Base-by-base conservation (phyloP, 768 basidiomycete species). In the Tylopilus balloui region DNA sequence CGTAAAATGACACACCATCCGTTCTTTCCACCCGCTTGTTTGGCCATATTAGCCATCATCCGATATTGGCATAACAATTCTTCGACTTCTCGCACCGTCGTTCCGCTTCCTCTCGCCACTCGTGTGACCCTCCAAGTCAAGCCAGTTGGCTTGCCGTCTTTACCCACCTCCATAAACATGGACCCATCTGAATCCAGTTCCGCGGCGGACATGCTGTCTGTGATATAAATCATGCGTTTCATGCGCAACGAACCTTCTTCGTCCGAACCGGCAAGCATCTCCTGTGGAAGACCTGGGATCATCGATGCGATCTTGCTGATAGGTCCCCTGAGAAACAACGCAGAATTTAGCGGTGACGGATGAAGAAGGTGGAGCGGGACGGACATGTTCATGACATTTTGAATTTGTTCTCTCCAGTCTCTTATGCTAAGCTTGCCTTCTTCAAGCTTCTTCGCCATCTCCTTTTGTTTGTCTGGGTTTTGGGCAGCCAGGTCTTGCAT, bases 41-140 rank as follows among this genome's bases (percentile, higher is more conserved):
- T 96, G 28, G 95, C 96, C 88, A 99, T 94, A 62, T 91, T 94
- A 46, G 92, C 86, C 91, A 99, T 96, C 89, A 97, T 94, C 39
- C 91, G 82, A 61, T 97, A 96, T 70, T 99, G 96, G 60, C 91
- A 92, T 39, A 99, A 72, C 48, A 97, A 67, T 63, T 99, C 95
- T 67, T 99, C 96, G n/a, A 99, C 95, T 72, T 99, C 96, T 52
- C 92, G 78, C 23, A 99, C 90, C 58, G 83, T 88, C 42, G 94
- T 96, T 27, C 96, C 96, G 59, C 89, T 92, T 37, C 96, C 96
- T 52, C 82, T 78, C 3, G 96, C 96, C 19, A 99, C 91, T 48
- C 94, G 78, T 40, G 82, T 81, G 9, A 96, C 88, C 42, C 94
- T 80, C 84, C 86, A 89, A 56, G 94, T 96, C 53, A 97, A 72